Percentiles rank a stretch among this genome's conserved stretches.
These are phyloP conservation scores for Neurospora hispaniola DNA, from an alignment of 495 filamentous ascomycete genomes.

Conservation along the genomic window DNA sequence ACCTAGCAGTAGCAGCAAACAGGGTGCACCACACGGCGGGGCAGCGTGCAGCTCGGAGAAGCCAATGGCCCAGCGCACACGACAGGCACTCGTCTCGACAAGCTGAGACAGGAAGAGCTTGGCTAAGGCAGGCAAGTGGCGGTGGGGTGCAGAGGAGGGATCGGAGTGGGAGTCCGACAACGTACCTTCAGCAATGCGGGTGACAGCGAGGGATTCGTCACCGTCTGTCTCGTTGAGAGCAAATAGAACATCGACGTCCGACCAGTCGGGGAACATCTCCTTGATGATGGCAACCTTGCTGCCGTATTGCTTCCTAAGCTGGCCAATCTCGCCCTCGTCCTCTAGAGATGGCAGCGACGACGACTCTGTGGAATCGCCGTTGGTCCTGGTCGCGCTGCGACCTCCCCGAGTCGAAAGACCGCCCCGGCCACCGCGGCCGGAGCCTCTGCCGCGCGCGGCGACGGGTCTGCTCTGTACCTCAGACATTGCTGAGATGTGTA, in stretches of 20 bases:
- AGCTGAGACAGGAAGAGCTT: background rate
- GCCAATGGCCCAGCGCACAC: background rate
- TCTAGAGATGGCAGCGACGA: conserved; percentile 43
- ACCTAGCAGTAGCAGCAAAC: conserved; percentile 6
- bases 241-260: conserved; percentile 82
- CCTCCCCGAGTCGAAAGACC: conserved; percentile 67
- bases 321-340: conserved; percentile 82
- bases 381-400: conserved; percentile 40
- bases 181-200: conserved; percentile 85
- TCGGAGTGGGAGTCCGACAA: conserved; percentile 3
- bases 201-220: conserved; percentile 72
- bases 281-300: conserved; percentile 63
- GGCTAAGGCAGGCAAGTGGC: background rate
- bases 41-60: background rate
- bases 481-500: conserved; percentile 59
- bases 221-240: conserved; percentile 87
- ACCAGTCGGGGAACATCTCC: conserved; percentile 88
- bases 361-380: conserved; percentile 49
- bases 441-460: conserved; percentile 37
- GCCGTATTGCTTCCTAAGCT: conserved; percentile 82
- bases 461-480: conserved; percentile 76
- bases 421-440: conserved; percentile 55
- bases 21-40: background rate
- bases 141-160: background rate
- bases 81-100: background rate